Evolutionary conservation across 2,329 filamentous ascomycete genomes (phyloP).

Genomic region (Ceratocystis smalleyi): DNA sequence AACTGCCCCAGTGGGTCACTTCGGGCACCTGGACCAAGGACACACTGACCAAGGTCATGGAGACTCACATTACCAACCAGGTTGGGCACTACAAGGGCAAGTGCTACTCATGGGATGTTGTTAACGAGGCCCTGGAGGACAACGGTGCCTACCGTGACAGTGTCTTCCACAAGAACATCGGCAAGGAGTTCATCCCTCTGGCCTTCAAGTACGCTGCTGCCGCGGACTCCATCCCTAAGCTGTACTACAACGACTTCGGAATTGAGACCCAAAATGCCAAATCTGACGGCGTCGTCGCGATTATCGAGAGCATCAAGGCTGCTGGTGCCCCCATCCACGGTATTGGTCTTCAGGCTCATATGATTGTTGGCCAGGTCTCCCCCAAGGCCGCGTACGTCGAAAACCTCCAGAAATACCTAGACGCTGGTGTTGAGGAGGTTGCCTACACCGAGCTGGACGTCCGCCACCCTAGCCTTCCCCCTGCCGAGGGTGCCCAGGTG

Average conservation of each 20-base stretch:
- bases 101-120: conserved; percentile 50
- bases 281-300: conserved; percentile 29
- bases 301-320: conserved; percentile 31
- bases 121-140: conserved; percentile 48
- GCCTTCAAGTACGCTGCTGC: conserved; percentile 41
- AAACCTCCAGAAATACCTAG: conserved; percentile 30
- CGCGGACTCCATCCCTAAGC: conserved; percentile 39
- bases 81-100: conserved; percentile 42
- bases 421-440: conserved; percentile 31
- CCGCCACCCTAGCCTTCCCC: conserved; percentile 24
- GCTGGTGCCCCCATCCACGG: conserved; percentile 44
- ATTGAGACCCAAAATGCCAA: conserved; percentile 39
- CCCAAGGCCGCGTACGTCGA: conserved; percentile 26
- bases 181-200: conserved; percentile 40
- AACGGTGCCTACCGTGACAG: conserved; percentile 36
- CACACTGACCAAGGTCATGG: conserved; percentile 36
- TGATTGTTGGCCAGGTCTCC: conserved; percentile 39
- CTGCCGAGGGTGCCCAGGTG: conserved; percentile 21
- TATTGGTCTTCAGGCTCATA: conserved; percentile 46
- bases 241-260: conserved; percentile 45
- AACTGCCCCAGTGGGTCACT: conserved; percentile 26
- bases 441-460: conserved; percentile 42
- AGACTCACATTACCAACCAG: conserved; percentile 43
- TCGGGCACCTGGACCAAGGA: conserved; percentile 36
- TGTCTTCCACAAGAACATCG: conserved; percentile 41